Base-by-base conservation (phyloP, 106 monocot species). In the Vanilla planifolia region DNA sequence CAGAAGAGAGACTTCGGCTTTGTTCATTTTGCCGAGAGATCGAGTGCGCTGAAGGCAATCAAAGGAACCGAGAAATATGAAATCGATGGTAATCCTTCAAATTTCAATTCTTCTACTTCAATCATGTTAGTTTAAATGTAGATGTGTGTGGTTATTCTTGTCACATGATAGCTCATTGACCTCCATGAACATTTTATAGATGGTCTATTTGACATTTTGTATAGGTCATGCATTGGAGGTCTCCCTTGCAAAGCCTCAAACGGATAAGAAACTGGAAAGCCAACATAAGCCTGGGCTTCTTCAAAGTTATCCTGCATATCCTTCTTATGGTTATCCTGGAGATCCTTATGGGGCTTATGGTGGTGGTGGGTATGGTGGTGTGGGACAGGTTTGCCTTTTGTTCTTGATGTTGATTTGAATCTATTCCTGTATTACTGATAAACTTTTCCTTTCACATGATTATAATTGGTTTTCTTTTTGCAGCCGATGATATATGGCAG, bases 401-500 rank as follows among this genome's bases (percentile, higher is more conserved):
- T 16, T 35, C 15, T 35, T 8, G 0, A 17, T 34, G 16, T 56
- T 14, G 4, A 15, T 52, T 23, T 48, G 8, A 22, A n/a, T n/a
- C n/a, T n/a, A n/a, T 14, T 5, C 13, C 20, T 13, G 39, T 50
- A 23, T 25, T 27, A 21, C 16, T 17, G 20, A 6, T 4, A 13
- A 53, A 53, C 0, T 13, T 14, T 32, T 14, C 29, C 14, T 15
- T 30, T 14, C 15, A 30, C 19, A n/a, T 30, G 6, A 14, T 15
- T 19, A 42, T 15, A n/a, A 5, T 41, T n/a, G 6, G 6, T 34
- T n/a, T 4, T 45, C 17, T 62, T 23, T 71, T 16, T 73, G 62
- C 80, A 98, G 96, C 91, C 96, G 14, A 70, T 98, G 78, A 92
- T 98, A 60, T 91, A 88, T 80, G 96, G 96, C 33, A 76, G 96